Base-by-base conservation (phyloP, 495 filamentous ascomycete species). In the Polyplosphaeria fusca region DNA sequence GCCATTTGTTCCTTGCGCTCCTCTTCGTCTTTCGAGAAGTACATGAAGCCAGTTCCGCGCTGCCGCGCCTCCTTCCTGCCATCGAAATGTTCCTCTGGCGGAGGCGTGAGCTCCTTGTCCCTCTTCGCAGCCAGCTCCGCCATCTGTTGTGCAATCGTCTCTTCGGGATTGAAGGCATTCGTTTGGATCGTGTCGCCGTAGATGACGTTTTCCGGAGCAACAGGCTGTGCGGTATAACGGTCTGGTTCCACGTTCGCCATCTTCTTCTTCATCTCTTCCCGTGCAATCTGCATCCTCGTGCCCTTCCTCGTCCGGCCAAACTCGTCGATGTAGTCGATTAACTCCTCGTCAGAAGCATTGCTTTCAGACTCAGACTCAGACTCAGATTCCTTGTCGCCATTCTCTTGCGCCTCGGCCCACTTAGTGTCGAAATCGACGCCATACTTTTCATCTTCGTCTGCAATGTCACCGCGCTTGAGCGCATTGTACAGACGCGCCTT, bases 341-440 rank as follows among this genome's bases (percentile, higher is more conserved):
- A 66, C 24, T 88, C 85, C 3, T 79, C 78, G 40, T 75, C 76
- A 1, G 74, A 74, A 32, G 75, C 69, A 13, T 66, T 67, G 3
- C 69, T 72, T 0, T 70, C 74, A 13, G 74, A 71, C 16, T 70
- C 73, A 35, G 72, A 70, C 16, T 75, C 75, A 9, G 75, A 76
- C 30, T 66, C 76, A 14, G 70, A 64, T 37, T 73, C 64, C 4
- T 59, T 55, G 12, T 75, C 73, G 11, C 66, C 69, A 3, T 61
- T 58, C 3, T 71, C 70, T 40, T 82, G 68, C 35, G 71, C 68
- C 61, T 94, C 88, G 0, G 85, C 89, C 89, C 92, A 96, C 71
- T 97, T 98, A 39, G 83, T 76, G 71, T 96, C 91, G 67, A 97
- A 98, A 74, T 98, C 93, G 0, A 98, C 85, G 19, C 92, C 80